phyloP scores from a whole-genome alignment of 2,329 filamentous ascomycete species.

The Trichoderma harzianum region DNA sequence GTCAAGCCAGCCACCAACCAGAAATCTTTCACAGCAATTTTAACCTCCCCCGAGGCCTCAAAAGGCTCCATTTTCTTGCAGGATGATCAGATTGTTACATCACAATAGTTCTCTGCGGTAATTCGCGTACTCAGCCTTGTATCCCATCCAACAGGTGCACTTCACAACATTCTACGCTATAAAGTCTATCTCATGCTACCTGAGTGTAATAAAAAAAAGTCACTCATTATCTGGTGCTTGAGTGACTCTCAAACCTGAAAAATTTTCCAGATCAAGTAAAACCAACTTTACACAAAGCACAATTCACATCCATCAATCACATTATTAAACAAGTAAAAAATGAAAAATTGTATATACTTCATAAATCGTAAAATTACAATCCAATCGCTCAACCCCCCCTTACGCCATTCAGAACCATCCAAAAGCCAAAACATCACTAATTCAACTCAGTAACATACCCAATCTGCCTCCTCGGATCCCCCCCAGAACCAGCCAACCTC shows the following conservation, averaged over 20 bases:
- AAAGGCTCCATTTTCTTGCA: background rate
- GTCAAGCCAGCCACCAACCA: too few species aligned
- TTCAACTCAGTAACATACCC: constrained; percentile 55
- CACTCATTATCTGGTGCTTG: background rate
- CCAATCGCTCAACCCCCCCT: background rate
- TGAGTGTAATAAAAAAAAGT: background rate
- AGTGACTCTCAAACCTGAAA: background rate
- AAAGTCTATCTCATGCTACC: background rate
- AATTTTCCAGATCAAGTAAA: background rate
- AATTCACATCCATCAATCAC: background rate
- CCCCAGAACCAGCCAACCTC: constrained; percentile 42
- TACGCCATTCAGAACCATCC: background rate
- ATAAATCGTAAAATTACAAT: background rate
- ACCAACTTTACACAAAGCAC: background rate
- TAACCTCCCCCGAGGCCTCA: background rate
- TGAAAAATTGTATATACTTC: background rate
- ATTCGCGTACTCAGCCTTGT: background rate
- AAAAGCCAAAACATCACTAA: constrained; percentile 23
- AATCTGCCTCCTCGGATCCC: constrained; percentile 45
- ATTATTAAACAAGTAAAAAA: background rate
- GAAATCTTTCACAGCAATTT: background rate
- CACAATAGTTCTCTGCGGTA: fast-evolving
- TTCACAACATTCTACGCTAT: background rate
- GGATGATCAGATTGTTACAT: background rate
- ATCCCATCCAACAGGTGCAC: background rate